phyloP scores from a whole-genome alignment of 2,329 filamentous ascomycete genomes.

The Cadophora sp. region DNA sequence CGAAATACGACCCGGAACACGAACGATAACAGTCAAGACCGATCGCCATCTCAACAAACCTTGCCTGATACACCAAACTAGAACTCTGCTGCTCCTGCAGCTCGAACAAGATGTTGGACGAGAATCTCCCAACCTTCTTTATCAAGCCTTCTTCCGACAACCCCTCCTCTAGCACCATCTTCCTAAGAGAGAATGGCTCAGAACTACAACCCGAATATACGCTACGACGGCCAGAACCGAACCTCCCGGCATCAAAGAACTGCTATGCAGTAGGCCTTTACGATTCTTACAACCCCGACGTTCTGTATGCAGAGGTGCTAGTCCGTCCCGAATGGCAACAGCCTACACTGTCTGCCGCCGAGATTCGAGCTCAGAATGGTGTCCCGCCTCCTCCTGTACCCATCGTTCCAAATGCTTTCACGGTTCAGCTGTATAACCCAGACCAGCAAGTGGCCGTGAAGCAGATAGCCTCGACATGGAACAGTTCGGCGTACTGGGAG shows the following conservation, averaged over 20 bases:
- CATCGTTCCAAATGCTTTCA: slow-evolving; percentile 77
- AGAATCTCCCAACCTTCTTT: slow-evolving; percentile 82
- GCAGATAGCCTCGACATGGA: slow-evolving; percentile 79
- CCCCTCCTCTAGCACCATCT: slow-evolving; percentile 60
- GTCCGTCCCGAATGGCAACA: slow-evolving; percentile 87
- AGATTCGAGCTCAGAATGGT: slow-evolving; percentile 75
- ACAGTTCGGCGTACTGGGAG: slow-evolving; percentile 81
- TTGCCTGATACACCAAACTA: slow-evolving; percentile 19
- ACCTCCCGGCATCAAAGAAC: slow-evolving; percentile 73
- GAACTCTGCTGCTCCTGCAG: slow-evolving; percentile 30
- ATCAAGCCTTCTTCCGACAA: slow-evolving; percentile 58
- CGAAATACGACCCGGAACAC: slow-evolving; percentile 17
- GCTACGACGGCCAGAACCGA: slow-evolving; percentile 77
- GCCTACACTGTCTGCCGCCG: slow-evolving; percentile 80
- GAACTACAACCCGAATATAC: slow-evolving; percentile 82
- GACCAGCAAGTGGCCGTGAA: slow-evolving; percentile 80
- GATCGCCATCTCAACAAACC: slow-evolving; percentile 19
- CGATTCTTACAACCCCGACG: slow-evolving; percentile 79
- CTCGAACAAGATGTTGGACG: slow-evolving; percentile 77
- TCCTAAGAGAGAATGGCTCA: slow-evolving; percentile 74
- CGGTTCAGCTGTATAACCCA: slow-evolving; percentile 91
- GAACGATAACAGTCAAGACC: slow-evolving; percentile 14
- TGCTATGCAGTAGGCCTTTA: slow-evolving; percentile 87
- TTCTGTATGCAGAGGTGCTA: slow-evolving; percentile 87
- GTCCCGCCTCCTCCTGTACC: slow-evolving; percentile 71